Base-by-base conservation (phyloP, 2,329 filamentous ascomycete genomes). In the Aspergillus viridinutans region DNA sequence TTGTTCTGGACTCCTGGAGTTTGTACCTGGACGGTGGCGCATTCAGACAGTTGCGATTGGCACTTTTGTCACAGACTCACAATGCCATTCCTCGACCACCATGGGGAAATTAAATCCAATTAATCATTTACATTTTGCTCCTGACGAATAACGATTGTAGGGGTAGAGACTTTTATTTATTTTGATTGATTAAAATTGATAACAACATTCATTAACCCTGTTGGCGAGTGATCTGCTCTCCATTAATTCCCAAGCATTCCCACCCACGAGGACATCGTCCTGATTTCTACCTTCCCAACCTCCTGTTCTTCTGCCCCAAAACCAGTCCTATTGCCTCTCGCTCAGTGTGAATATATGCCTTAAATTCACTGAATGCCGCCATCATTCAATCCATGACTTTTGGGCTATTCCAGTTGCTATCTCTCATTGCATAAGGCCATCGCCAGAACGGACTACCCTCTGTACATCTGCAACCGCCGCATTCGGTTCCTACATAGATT, bases 211-310 rank as follows among this genome's bases (percentile, higher is more conserved):
- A 38, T 7, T 38, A 17, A 38, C 32, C 32, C 32, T 3, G 14
- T n/a, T 38, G 32, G 32, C 5, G 5, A 38, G 32, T 17, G 38
- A 32, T 21, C 43, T 23, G 43, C 25, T 42, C 35, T 43, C 14
- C 53, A 52, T 62, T 58, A 58, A 57, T 56, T 48, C 53, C 54
- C 54, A 49, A 28, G 26, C 52, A 29, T 52, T 52, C 51, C 50
- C 50, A 17, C 32, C 32, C 32, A 17, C 14, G 14, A 17, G 14
- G 32, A 38, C 14, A 35, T 47, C 52, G 51, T 32, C 51, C 57
- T 52, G 55, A 38, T 50, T 54, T 52, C 40, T 53, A 56, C 51
- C 53, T 48, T 28, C 26, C 35, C 26, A 40, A 25, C 25, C 38
- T 23, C 28, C 54, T 42, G 23, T 48, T 38, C 42, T 28, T 40